Evolutionary conservation across 306 rosid species (phyloP), one percentile per base, ranked within the genome.

Genomic region (Urtica urens): DNA sequence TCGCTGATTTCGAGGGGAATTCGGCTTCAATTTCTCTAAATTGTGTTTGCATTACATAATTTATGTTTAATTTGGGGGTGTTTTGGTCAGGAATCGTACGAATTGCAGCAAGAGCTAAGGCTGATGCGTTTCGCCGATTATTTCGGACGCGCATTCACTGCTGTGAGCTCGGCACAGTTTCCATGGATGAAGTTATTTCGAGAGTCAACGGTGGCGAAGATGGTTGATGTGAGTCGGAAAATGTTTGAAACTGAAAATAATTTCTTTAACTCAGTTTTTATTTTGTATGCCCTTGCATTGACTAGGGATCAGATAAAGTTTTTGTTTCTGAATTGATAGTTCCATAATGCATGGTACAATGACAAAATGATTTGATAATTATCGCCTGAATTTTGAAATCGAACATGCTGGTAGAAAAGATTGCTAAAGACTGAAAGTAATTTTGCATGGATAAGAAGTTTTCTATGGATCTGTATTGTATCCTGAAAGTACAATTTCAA

Each of bases 71-170:
- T 56, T 25, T 25, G 33, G 45, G 45, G 28, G 12, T n/a, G n/a
- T 23, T 14, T 5, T 15, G 45, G 4, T 34, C 49, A 90, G 97
- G 63, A 46, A 9, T 77, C 92, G 37, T 82, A 70, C 34, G 84
- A 74, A 62, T 38, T 52, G 55, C 81, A 77, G 68, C 80, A 78
- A 63, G 80, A 81, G 0, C 67, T 90, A 45, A 79, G 69, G 72
- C 59, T 90, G 77, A 81, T 90, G 93, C 77, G 83, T 29, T 84
- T 90, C 45, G 92, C 95, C 2, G 95, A 90, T 71, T 84, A 79
- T 41, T 84, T 81, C 53, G 93, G 84, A 29, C 83, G 82, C 38
- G 85, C 95, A 33, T 90, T 90, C 58, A 64, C 87, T 44, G 71
- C 73, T 9, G 97, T 90, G 66, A 64, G 57, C 56, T 73, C 82